Percentiles rank a stretch among this genome's conserved stretches.
Conservation (phyloP, 2,329 filamentous ascomycete species). For the Pestalotiopsis sp. region DNA sequence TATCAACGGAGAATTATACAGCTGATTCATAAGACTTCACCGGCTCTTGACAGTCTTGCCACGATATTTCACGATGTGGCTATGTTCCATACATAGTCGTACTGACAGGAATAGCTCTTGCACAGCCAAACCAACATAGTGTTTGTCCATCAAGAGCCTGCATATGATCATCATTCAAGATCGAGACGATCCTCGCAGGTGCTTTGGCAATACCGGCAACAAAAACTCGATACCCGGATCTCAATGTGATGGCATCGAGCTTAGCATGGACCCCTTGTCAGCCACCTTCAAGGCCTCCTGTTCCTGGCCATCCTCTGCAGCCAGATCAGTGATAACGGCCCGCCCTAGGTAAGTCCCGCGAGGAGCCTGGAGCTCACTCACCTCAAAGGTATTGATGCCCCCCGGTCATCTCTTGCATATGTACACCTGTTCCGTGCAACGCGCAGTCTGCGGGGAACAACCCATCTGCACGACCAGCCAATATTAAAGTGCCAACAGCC, state of each 20-base stretch:
- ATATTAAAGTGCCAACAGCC: slow-evolving; percentile 50
- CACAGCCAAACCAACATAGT: background rate
- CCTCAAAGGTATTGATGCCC: background rate
- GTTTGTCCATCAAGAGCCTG: background rate
- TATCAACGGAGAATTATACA: background rate
- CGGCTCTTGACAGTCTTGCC: background rate
- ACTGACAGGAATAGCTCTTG: background rate
- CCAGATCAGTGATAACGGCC: slow-evolving; percentile 18
- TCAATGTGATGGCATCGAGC: background rate
- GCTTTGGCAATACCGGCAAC: background rate
- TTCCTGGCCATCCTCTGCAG: slow-evolving; percentile 15
- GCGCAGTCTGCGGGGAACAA: slow-evolving; percentile 39
- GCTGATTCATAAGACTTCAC: too few species aligned
- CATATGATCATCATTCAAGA: background rate
- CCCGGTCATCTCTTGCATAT: slow-evolving; percentile 18
- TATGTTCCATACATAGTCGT: background rate
- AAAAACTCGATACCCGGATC: background rate
- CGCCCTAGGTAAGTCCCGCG: slow-evolving; percentile 15
- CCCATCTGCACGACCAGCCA: slow-evolving; percentile 44
- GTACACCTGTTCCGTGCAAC: slow-evolving; percentile 28
- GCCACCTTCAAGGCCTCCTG: slow-evolving; percentile 22
- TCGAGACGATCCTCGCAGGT: background rate
- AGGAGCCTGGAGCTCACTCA: background rate
- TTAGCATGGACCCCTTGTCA: slow-evolving; percentile 9
- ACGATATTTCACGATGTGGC: background rate